phyloP scores from a whole-genome alignment of 2,329 filamentous ascomycete genomes.

The Esteya vermicola region DNA sequence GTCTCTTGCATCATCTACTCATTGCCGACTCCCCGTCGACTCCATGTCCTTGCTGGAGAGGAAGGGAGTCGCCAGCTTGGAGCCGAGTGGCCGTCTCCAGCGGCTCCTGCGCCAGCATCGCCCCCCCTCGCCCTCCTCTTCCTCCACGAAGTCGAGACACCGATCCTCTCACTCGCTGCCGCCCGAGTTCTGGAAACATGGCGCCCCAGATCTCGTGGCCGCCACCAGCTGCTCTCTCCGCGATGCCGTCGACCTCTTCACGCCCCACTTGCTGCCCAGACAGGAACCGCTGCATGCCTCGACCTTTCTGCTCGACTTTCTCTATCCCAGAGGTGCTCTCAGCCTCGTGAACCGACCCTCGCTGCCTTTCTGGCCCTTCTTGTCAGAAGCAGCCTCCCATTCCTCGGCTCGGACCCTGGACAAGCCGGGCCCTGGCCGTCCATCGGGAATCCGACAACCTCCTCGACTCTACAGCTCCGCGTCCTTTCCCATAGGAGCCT shows the following conservation, averaged over 20 bases:
- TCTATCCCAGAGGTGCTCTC: constrained; percentile 34
- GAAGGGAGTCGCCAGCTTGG: constrained; percentile 39
- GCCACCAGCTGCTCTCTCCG: constrained; percentile 16
- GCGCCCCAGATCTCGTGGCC: constrained; percentile 32
- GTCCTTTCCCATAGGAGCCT: no score
- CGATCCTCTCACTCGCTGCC: no score
- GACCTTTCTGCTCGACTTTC: constrained; percentile 38
- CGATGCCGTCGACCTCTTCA: constrained; percentile 11
- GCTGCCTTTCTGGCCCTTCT: neutral
- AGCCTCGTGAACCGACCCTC: constrained; percentile 24
- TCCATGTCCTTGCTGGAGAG: constrained; percentile 39
- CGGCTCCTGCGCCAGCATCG: constrained; percentile 30
- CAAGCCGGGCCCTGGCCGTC: no score
- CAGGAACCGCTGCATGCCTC: constrained; percentile 27
- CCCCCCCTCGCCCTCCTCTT: no score
- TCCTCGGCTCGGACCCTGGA: no score
- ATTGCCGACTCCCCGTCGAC: neutral
- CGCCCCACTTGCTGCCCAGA: constrained; percentile 13
- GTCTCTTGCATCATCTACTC: no score
- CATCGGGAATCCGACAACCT: constrained; percentile 4
- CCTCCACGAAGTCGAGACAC: no score
- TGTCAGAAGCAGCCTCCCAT: no score
- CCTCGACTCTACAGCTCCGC: neutral
- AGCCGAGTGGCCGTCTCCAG: constrained; percentile 40
- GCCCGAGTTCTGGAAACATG: constrained; percentile 40